These are phyloP conservation scores for Vickermania spadyakhi DNA, from an alignment of 208 protist species.

Conservation along the genomic window DNA sequence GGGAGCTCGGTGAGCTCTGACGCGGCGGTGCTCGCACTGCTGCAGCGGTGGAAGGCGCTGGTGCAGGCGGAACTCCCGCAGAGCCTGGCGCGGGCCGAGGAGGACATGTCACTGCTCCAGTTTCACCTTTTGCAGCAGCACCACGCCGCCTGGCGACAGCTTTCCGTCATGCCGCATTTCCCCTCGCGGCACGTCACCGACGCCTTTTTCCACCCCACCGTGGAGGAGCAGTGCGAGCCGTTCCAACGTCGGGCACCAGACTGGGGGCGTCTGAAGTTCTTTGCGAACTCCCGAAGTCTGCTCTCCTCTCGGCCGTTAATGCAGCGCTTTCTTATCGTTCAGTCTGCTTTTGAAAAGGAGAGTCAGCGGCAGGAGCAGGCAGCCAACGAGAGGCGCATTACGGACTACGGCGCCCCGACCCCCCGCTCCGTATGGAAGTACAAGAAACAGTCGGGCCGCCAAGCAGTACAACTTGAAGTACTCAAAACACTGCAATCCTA, in stretches of 20 bases:
- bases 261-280: conserved; percentile 46
- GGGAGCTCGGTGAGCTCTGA: background rate
- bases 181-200: conserved; percentile 29
- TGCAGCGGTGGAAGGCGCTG: background rate
- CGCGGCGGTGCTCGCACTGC: background rate
- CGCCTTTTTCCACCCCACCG: conserved; percentile 45
- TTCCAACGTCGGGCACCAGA: conserved; percentile 21
- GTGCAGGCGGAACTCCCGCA: background rate
- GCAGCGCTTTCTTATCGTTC: conserved; percentile 48
- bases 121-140: conserved; percentile 17
- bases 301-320: conserved; percentile 33
- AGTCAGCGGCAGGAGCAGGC: background rate
- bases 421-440: background rate
- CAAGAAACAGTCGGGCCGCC: background rate
- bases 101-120: conserved; percentile 37
- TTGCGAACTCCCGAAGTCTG: conserved; percentile 42
- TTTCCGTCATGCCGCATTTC: conserved; percentile 25
- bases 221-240: conserved; percentile 30
- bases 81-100: conserved; percentile 24
- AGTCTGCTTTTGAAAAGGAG: conserved; percentile 18
- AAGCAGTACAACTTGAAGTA: background rate
- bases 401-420: background rate
- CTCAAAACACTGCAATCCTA: background rate
- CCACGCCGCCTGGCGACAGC: conserved; percentile 26
- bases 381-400: background rate